Evolutionary conservation across 78 protist species (phyloP).

Genomic region (Dictyostelium citrinum): DNA sequence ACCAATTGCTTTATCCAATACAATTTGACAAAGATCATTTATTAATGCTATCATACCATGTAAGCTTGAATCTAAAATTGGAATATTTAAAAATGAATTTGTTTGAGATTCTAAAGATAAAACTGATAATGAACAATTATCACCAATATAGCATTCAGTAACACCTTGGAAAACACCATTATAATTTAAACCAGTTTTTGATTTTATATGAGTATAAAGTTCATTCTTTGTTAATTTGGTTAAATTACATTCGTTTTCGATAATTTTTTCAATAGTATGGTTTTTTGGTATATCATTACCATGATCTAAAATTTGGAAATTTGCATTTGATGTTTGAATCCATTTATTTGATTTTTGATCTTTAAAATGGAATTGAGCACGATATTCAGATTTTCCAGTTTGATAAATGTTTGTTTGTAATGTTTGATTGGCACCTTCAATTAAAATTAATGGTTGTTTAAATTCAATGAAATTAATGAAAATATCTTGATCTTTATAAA

Average conservation of each 20-base stretch:
- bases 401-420: slow-evolving; percentile 1
- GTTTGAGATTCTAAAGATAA: neutral
- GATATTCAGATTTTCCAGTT: neutral
- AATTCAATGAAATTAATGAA: neutral
- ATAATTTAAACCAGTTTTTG: neutral
- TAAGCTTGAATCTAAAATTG: slow-evolving; percentile 12
- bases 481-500: neutral
- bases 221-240: neutral
- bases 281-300: neutral
- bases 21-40: neutral
- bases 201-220: neutral
- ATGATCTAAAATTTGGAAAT: neutral
- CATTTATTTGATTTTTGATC: neutral
- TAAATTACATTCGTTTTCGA: slow-evolving; percentile 1
- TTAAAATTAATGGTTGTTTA: neutral
- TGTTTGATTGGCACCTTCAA: neutral
- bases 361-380: neutral
- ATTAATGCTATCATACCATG: slow-evolving; percentile 16
- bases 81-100: neutral
- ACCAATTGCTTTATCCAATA: slow-evolving; percentile 18
- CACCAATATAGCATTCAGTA: neutral
- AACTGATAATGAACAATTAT: neutral
- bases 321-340: neutral
- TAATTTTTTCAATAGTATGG: neutral
- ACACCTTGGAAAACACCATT: neutral